A percentile compares a stretch with the other conserved stretches of the same genome.
Conservation (phyloP, 2,329 filamentous ascomycete genomes). For the Zarea fungicola region DNA sequence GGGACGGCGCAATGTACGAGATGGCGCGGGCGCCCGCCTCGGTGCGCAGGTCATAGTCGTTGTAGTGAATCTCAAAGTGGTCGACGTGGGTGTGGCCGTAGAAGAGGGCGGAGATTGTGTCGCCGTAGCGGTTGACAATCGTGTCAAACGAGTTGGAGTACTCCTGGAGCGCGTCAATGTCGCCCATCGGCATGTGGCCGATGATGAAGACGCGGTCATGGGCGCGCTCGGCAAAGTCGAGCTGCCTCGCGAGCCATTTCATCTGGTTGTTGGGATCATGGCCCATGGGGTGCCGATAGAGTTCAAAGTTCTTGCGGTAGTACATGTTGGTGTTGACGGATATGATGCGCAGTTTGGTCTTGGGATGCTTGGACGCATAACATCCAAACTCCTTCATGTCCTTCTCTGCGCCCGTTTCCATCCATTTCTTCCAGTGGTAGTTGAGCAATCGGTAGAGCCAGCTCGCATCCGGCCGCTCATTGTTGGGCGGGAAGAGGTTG, state of each 20-base stretch:
- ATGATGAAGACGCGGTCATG: slow-evolving; percentile 52
- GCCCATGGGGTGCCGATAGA: slow-evolving; percentile 46
- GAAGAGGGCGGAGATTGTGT: slow-evolving; percentile 51
- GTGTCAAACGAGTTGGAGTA: slow-evolving; percentile 48
- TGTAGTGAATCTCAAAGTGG: slow-evolving; percentile 51
- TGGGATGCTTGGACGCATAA: slow-evolving; percentile 43
- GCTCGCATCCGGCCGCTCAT: slow-evolving; percentile 29
- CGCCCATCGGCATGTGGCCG: slow-evolving; percentile 51
- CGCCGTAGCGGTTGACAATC: slow-evolving; percentile 47
- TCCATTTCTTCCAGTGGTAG: slow-evolving; percentile 42
- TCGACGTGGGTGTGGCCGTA: slow-evolving; percentile 55
- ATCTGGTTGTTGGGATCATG: slow-evolving; percentile 48
- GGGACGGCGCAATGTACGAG: slow-evolving; percentile 49
- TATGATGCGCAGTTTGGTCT: slow-evolving; percentile 49
- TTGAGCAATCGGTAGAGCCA: slow-evolving; percentile 50
- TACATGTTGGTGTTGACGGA: slow-evolving; percentile 56
- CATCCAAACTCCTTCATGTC: slow-evolving; percentile 38
- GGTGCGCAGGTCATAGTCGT: slow-evolving; percentile 37
- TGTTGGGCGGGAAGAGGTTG: slow-evolving; percentile 44
- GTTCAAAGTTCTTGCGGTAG: slow-evolving; percentile 53
- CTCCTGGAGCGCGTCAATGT: slow-evolving; percentile 46
- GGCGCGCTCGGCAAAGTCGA: slow-evolving; percentile 46
- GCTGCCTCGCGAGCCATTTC: slow-evolving; percentile 47
- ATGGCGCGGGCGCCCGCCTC: slow-evolving; percentile 40
- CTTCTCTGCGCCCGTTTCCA: slow-evolving; percentile 29